Conservation (phyloP, 345 rosid genomes). For the Murraya koenigii region DNA sequence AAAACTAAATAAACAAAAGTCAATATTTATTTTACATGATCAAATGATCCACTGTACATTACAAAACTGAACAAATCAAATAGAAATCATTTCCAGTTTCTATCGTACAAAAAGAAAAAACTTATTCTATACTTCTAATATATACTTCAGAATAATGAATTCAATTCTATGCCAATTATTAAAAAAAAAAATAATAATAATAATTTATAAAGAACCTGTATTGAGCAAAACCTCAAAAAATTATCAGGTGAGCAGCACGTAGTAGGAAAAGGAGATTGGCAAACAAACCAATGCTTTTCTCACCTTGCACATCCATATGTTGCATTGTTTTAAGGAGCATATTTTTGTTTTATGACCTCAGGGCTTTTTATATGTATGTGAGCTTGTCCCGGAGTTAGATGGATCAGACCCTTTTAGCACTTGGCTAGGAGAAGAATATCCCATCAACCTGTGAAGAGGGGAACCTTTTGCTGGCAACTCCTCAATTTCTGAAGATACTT, state of each 20-base stretch:
- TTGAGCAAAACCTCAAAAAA: neutral
- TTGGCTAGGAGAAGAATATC: conserved; percentile 71
- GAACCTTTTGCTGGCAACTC: conserved; percentile 43
- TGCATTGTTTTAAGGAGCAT: no score
- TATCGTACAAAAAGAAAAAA: neutral
- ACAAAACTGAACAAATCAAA: conserved; percentile 23
- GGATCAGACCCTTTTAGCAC: conserved; percentile 35
- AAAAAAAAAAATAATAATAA: no score
- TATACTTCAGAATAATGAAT: conserved; percentile 4
- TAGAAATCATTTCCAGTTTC: conserved; percentile 1
- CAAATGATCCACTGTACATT: neutral
- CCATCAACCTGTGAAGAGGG: conserved; percentile 83
- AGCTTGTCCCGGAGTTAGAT: conserved; percentile 16
- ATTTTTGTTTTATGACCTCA: neutral
- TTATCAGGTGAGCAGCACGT: neutral
- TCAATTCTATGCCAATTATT: conserved; percentile 9
- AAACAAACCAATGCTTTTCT: neutral
- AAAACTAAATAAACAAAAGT: neutral
- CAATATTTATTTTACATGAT: neutral
- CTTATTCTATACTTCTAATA: neutral
- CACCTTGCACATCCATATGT: no score
- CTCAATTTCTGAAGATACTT: conserved; percentile 37
- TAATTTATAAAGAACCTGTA: neutral
- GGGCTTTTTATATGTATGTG: neutral
- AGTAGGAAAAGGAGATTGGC: neutral